These are phyloP conservation scores for Fusarium brevicatenulatum DNA, from an alignment of 2,329 filamentous ascomycete species.

Conservation along the genomic window DNA sequence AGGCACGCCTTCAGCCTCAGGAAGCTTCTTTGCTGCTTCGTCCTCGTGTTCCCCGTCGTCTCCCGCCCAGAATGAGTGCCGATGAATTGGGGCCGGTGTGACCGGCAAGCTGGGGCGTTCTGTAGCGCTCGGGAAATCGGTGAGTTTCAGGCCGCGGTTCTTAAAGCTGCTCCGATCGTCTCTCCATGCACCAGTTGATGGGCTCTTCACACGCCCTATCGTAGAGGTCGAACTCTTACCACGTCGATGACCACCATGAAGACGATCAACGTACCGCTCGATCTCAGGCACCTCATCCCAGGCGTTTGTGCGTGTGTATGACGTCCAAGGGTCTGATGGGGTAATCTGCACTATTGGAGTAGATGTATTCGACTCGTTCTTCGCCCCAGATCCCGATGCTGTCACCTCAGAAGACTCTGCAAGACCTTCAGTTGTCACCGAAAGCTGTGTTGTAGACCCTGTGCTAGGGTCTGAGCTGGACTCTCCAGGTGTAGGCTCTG, in stretches of 20 bases:
- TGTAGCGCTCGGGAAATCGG: constrained; percentile 84
- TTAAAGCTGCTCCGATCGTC: constrained; percentile 19
- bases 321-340: constrained; percentile 73
- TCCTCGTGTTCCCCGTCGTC: constrained; percentile 54
- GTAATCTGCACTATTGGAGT: constrained; percentile 60
- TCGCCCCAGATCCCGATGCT: constrained; percentile 42
- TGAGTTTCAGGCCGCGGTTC: constrained; percentile 70
- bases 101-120: constrained; percentile 91
- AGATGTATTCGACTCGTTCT: constrained; percentile 57
- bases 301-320: constrained; percentile 81
- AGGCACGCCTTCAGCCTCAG: constrained; percentile 83
- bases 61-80: constrained; percentile 73
- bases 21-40: constrained; percentile 69
- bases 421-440: constrained; percentile 31
- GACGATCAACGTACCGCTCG: constrained; percentile 81
- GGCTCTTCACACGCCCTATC: constrained; percentile 33
- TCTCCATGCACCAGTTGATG: constrained; percentile 20
- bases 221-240: constrained; percentile 46
- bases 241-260: constrained; percentile 72
- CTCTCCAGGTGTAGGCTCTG: neutral
- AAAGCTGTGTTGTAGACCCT: constrained; percentile 1
- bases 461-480: neutral
- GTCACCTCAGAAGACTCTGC: constrained; percentile 51
- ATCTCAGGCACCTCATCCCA: constrained; percentile 96
- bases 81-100: constrained; percentile 82